Evolutionary conservation across 1,139 yeast genomes (phyloP).

Genomic region (Geotrichum phurueaensis): DNA sequence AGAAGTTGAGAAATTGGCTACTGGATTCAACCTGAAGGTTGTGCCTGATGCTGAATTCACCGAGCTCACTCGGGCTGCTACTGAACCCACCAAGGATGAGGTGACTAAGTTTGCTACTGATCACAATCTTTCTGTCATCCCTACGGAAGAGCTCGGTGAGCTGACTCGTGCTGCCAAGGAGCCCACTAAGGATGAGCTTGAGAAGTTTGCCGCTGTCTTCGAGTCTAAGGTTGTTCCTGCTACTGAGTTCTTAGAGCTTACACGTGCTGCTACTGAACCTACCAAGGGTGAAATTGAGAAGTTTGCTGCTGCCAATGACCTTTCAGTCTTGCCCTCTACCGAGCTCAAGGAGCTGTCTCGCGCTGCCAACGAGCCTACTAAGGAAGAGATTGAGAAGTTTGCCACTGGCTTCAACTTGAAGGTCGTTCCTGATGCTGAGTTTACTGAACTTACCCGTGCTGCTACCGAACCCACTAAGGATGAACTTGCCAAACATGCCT

Average conservation of each 20-base stretch:
- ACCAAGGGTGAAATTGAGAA: slow-evolving; percentile 12
- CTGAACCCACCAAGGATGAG: slow-evolving; percentile 26
- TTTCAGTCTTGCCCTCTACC: slow-evolving; percentile 22
- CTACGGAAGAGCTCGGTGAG: slow-evolving; percentile 26
- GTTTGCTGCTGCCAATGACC: slow-evolving; percentile 28
- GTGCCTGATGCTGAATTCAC: slow-evolving; percentile 31
- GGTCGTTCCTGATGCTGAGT: slow-evolving; percentile 35
- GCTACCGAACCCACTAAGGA: too few species aligned
- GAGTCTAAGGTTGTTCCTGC: slow-evolving; percentile 22
- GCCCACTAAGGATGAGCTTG: slow-evolving; percentile 15
- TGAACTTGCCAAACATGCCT: too few species aligned
- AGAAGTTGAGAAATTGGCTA: slow-evolving; percentile 24
- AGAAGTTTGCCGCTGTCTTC: slow-evolving; percentile 12
- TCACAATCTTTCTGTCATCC: slow-evolving; percentile 45
- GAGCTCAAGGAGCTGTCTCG: slow-evolving; percentile 28
- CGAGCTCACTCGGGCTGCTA: too few species aligned
- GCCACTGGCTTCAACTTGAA: slow-evolving; percentile 35
- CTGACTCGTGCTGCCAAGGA: slow-evolving; percentile 7
- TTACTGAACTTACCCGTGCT: too few species aligned
- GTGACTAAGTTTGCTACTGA: slow-evolving; percentile 46
- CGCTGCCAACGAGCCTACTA: slow-evolving; percentile 24
- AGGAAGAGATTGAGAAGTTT: slow-evolving; percentile 26
- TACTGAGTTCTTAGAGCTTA: slow-evolving; percentile 21
- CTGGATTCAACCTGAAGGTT: slow-evolving; percentile 37
- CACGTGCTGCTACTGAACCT: slow-evolving; percentile 1